These are phyloP conservation scores for Fraxinus dipetala DNA, from an alignment of 305 asterid genomes.

Conservation along the genomic window DNA sequence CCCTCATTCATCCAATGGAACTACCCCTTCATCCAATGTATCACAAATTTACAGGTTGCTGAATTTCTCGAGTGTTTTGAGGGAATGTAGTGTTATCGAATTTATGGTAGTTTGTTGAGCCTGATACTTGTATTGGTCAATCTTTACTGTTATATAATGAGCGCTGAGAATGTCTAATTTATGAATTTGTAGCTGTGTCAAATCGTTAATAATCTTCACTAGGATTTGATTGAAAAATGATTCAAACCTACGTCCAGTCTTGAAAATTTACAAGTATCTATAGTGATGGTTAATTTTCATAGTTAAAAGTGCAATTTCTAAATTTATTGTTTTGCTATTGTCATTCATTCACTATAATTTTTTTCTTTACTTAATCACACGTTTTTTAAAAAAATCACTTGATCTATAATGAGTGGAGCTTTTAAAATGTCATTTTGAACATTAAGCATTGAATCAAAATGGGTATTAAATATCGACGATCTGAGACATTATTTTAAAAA, in stretches of 20 bases:
- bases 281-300: neutral
- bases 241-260: neutral
- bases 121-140: neutral
- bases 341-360: neutral
- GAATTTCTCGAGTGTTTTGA: neutral
- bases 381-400: too few species aligned
- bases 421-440: neutral
- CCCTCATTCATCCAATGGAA: neutral
- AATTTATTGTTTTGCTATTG: neutral
- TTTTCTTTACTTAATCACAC: neutral
- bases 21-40: neutral
- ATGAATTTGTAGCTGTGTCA: neutral
- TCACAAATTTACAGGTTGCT: neutral
- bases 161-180: neutral
- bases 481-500: neutral
- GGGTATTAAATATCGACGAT: too few species aligned
- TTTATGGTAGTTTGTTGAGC: neutral
- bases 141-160: neutral
- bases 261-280: neutral
- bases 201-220: neutral
- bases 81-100: neutral
- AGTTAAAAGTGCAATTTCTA: neutral
- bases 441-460: too few species aligned
- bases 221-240: neutral
- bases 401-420: neutral